Percentiles rank a stretch among this genome's conserved stretches.
Conservation (phyloP, 129 eudicot species). For the Pseudognaphalium luteoalbum region DNA sequence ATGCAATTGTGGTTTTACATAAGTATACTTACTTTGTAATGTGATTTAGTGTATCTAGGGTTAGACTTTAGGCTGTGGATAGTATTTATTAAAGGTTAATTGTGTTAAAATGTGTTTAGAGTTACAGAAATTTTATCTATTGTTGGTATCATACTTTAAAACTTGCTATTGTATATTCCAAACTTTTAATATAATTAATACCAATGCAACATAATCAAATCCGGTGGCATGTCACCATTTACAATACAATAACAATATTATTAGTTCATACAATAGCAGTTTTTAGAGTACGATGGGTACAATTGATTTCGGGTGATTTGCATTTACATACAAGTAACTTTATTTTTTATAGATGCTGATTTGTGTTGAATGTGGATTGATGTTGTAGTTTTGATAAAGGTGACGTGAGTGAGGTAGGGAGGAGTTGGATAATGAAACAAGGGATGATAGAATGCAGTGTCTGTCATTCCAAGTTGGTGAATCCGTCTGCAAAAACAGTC, state of each 20-base stretch:
- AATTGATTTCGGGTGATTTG: background rate
- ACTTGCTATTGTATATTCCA: background rate
- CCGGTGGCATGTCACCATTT: background rate
- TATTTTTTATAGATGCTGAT: conserved; percentile 18
- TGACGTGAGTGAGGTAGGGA: conserved; percentile 34
- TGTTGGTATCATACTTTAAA: background rate
- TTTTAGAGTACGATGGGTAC: background rate
- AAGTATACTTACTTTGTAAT: background rate
- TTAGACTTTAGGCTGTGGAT: background rate
- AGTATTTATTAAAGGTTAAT: background rate
- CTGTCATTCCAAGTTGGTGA: conserved; percentile 89
- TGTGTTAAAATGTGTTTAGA: background rate
- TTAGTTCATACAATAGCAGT: background rate
- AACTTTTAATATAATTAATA: too few species aligned
- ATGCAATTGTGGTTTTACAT: conserved; percentile 20
- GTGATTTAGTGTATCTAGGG: background rate
- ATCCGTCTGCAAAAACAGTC: conserved; percentile 61
- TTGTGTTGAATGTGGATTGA: conserved; percentile 4
- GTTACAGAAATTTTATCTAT: background rate
- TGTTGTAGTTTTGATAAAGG: conserved; percentile 23
- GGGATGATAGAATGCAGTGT: conserved; percentile 98
- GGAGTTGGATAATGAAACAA: conserved; percentile 53
- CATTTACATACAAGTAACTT: background rate
- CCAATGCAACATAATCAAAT: background rate
- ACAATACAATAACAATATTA: background rate